Conservation (phyloP, 2,329 filamentous ascomycete genomes). For the Samsoniella hepiali region DNA sequence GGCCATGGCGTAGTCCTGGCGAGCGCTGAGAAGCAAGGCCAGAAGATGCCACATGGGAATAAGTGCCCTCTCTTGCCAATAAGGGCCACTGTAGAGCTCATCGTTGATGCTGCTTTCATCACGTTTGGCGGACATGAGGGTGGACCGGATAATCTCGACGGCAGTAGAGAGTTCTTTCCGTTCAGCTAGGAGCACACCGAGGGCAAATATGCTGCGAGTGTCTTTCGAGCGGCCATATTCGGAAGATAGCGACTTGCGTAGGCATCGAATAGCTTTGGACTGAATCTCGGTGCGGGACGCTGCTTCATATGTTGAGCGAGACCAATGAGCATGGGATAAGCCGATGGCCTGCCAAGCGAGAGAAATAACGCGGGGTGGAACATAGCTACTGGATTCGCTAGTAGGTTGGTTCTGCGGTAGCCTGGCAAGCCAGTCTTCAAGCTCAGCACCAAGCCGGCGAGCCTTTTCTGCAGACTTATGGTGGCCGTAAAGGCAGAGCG, state of each 20-base stretch:
- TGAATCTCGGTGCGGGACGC: conserved; percentile 70
- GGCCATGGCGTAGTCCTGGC: conserved; percentile 79
- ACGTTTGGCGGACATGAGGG: conserved; percentile 59
- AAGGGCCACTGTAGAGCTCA: conserved; percentile 44
- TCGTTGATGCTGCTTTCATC: conserved; percentile 41
- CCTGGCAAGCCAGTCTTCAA: conserved; percentile 73
- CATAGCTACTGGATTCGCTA: conserved; percentile 29
- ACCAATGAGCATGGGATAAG: conserved; percentile 82
- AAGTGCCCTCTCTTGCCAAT: conserved; percentile 61
- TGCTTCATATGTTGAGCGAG: conserved; percentile 74
- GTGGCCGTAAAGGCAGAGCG: conserved; percentile 79
- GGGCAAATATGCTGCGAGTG: conserved; percentile 73
- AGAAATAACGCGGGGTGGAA: conserved; percentile 62
- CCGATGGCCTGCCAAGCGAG: conserved; percentile 81
- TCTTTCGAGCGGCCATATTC: conserved; percentile 65
- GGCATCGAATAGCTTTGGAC: conserved; percentile 69
- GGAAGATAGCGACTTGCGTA: conserved; percentile 69
- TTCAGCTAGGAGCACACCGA: conserved; percentile 85
- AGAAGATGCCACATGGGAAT: conserved; percentile 91
- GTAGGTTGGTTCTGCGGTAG: conserved; percentile 38
- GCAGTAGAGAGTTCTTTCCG: conserved; percentile 75
- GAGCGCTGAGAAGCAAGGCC: conserved; percentile 77
- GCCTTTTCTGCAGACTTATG: conserved; percentile 75
- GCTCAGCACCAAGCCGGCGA: conserved; percentile 62
- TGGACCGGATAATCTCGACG: conserved; percentile 76